Percentiles rank a stretch among this genome's conserved stretches.
These are phyloP conservation scores for Phytophthora pisi DNA, from an alignment of 352 stramenopile species.

Conservation along the genomic window DNA sequence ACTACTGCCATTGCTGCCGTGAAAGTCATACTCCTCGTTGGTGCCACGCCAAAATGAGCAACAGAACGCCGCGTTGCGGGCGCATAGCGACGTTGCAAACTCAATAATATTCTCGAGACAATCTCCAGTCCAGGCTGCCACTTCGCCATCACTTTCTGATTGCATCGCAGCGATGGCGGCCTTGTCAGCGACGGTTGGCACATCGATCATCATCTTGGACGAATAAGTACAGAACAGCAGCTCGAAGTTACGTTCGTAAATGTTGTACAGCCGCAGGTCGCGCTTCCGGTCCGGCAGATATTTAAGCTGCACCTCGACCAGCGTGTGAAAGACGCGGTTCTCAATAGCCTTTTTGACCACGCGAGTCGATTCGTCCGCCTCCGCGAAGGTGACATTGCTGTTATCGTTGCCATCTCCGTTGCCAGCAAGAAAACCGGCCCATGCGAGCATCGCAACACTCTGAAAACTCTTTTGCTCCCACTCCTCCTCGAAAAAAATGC, in stretches of 20 bases:
- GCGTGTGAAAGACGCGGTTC: constrained; percentile 66
- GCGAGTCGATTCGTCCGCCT: constrained; percentile 48
- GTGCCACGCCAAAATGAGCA: constrained; percentile 65
- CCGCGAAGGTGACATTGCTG: constrained; percentile 56
- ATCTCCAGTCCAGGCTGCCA: constrained; percentile 69
- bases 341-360: constrained; percentile 82
- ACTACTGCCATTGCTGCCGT: constrained; percentile 34
- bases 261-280: constrained; percentile 68
- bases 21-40: constrained; percentile 44
- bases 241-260: constrained; percentile 77
- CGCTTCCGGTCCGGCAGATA: constrained; percentile 78
- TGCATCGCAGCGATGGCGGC: constrained; percentile 68
- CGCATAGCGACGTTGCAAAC: constrained; percentile 69
- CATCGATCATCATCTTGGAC: constrained; percentile 80
- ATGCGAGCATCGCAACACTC: constrained; percentile 78
- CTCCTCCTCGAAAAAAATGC: constrained; percentile 61
- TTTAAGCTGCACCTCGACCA: constrained; percentile 77
- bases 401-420: constrained; percentile 40
- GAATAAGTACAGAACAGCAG: constrained; percentile 74
- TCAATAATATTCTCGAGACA: constrained; percentile 83
- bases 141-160: constrained; percentile 61
- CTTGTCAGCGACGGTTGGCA: constrained; percentile 77
- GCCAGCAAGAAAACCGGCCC: constrained; percentile 65
- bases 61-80: constrained; percentile 58
- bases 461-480: constrained; percentile 78